Conservation (phyloP, 805 yeast genomes). For the Debaryomyces maramus region DNA sequence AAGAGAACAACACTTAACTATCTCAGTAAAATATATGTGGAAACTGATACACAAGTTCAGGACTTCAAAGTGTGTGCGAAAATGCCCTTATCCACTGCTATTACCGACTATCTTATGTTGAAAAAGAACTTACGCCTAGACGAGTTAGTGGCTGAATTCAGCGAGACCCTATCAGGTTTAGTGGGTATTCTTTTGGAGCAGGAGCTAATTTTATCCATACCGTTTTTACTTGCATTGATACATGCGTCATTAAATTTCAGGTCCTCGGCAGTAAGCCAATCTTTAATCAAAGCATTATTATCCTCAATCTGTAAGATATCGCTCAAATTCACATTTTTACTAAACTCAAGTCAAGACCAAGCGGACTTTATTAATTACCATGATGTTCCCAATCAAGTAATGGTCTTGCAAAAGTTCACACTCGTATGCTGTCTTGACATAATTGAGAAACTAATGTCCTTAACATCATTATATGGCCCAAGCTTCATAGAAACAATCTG, state of each 20-base stretch:
- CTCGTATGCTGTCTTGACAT: conserved; percentile 56
- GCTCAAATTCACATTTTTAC: conserved; percentile 20
- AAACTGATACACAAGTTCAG: conserved; percentile 15
- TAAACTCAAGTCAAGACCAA: conserved; percentile 27
- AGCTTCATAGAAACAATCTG: conserved; percentile 19
- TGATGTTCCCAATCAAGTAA: conserved; percentile 31
- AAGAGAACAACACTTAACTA: conserved; percentile 29
- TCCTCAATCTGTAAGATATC: conserved; percentile 17
- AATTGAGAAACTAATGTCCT: conserved; percentile 46
- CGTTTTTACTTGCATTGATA: conserved; percentile 59
- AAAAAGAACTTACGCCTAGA: conserved; percentile 52
- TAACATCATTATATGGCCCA: conserved; percentile 25
- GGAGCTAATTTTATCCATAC: conserved; percentile 44
- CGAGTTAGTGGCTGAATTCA: conserved; percentile 44
- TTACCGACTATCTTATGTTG: conserved; percentile 44
- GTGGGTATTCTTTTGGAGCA: conserved; percentile 29
- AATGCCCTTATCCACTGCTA: conserved; percentile 33
- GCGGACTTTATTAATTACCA: conserved; percentile 28
- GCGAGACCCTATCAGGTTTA: conserved; percentile 20
- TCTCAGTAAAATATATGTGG: conserved; percentile 32
- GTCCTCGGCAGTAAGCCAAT: conserved; percentile 55
- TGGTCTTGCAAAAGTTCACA: conserved; percentile 48
- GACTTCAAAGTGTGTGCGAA: conserved; percentile 23
- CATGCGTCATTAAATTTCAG: conserved; percentile 57
- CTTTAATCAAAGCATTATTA: conserved; percentile 24